A percentile compares a stretch with the other conserved stretches of the same genome.
Conservation (phyloP, 495 filamentous ascomycete species). For the Aspergillus heteromorphus region DNA sequence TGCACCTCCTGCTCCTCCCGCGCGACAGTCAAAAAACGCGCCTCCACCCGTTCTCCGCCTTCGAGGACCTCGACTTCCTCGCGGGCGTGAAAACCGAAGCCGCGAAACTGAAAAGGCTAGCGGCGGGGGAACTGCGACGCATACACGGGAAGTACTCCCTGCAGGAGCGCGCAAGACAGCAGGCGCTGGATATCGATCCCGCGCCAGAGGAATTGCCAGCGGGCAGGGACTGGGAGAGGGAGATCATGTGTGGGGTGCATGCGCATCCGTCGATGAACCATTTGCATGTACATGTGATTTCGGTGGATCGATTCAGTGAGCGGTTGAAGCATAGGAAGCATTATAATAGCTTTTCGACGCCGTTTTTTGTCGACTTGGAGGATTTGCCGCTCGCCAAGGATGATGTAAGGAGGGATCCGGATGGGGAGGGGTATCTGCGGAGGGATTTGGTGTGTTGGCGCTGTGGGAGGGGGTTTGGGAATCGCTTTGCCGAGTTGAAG, state of each 20-base stretch:
- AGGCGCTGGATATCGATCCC: constrained; percentile 44
- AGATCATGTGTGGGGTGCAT: constrained; percentile 76
- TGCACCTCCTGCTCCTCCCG: constrained; percentile 85
- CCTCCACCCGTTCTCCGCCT: constrained; percentile 73
- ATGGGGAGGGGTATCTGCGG: constrained; percentile 50
- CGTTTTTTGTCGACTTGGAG: constrained; percentile 77
- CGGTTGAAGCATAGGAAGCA: constrained; percentile 76
- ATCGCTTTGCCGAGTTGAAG: constrained; percentile 67
- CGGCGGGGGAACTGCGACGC: constrained; percentile 71
- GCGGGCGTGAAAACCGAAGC: constrained; percentile 55
- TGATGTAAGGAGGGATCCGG: constrained; percentile 54
- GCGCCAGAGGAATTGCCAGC: constrained; percentile 50
- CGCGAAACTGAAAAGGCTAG: constrained; percentile 54
- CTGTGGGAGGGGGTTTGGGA: constrained; percentile 69
- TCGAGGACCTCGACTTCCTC: constrained; percentile 68
- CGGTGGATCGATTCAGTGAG: constrained; percentile 64
- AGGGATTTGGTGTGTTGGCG: constrained; percentile 76
- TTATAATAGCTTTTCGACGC: constrained; percentile 85
- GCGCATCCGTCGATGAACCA: constrained; percentile 88
- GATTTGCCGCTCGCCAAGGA: constrained; percentile 68
- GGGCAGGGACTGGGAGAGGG: constrained; percentile 73
- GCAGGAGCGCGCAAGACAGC: constrained; percentile 51
- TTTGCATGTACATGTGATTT: constrained; percentile 84
- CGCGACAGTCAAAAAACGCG: constrained; percentile 56
- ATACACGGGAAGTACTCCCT: constrained; percentile 59